A percentile compares a stretch with the other conserved stretches of the same genome.
Conservation (phyloP, 2,329 filamentous ascomycete species). For the Zopfia rhizophila region DNA sequence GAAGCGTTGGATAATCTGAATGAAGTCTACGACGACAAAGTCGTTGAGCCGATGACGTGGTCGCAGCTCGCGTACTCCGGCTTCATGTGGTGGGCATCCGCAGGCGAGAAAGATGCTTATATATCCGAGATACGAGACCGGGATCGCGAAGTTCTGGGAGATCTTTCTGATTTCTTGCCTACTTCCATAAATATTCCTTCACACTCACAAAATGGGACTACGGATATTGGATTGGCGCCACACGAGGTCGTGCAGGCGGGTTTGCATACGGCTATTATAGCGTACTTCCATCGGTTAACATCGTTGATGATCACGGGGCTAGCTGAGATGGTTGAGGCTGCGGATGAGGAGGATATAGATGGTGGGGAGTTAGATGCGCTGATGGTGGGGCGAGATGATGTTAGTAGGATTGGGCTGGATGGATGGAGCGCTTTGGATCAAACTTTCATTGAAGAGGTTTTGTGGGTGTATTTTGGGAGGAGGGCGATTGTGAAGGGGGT, state of each 20-base stretch:
- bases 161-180: slow-evolving; percentile 48
- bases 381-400: slow-evolving; percentile 70
- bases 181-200: too few relatives aligned
- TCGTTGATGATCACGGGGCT: slow-evolving; percentile 71
- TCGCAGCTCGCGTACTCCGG: slow-evolving; percentile 80
- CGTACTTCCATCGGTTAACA: slow-evolving; percentile 83
- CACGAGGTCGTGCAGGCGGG: slow-evolving; percentile 61
- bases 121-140: slow-evolving; percentile 65
- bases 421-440: slow-evolving; percentile 78
- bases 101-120: slow-evolving; percentile 74
- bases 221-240: slow-evolving; percentile 37
- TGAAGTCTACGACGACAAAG: slow-evolving; percentile 46
- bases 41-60: slow-evolving; percentile 70
- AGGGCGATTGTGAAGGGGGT: slow-evolving; percentile 72
- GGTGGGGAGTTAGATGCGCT: slow-evolving; percentile 53
- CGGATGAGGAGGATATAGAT: slow-evolving; percentile 53
- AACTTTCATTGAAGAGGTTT: slow-evolving; percentile 72
- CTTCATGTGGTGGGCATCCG: slow-evolving; percentile 92
- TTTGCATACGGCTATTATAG: slow-evolving; percentile 77
- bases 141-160: slow-evolving; percentile 56
- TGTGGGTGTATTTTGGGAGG: slow-evolving; percentile 73
- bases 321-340: slow-evolving; percentile 67
- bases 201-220: slow-evolving; percentile 14
- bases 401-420: slow-evolving; percentile 79
- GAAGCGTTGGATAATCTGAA: slow-evolving; percentile 47